phyloP scores from a whole-genome alignment of 2,329 filamentous ascomycete species.

The Stagonosporopsis cucurbitacearum region DNA sequence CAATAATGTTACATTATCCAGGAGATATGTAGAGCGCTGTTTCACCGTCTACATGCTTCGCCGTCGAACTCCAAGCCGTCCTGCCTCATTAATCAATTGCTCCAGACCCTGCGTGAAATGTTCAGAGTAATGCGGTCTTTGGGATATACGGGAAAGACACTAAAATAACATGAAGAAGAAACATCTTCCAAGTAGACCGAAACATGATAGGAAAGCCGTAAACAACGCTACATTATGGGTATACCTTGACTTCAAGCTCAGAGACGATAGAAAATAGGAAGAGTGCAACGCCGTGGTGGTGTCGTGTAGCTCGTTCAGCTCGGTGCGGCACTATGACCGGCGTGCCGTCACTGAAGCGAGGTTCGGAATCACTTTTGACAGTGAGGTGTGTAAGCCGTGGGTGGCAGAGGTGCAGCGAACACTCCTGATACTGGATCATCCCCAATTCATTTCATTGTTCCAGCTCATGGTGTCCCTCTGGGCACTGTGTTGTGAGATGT shows the following conservation, averaged over 20 bases:
- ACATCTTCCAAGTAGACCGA: constrained; percentile 7
- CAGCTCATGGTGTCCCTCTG: constrained; percentile 43
- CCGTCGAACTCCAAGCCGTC: constrained; percentile 17
- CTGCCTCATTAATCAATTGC: constrained; percentile 26
- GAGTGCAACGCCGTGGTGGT: constrained; percentile 42
- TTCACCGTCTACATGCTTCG: constrained; percentile 22
- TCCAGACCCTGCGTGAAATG: constrained; percentile 14
- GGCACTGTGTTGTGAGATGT: constrained; percentile 46
- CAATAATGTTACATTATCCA: constrained; percentile 19
- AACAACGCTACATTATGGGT: constrained; percentile 46
- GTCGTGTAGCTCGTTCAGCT: constrained; percentile 44
- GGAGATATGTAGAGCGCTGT: constrained; percentile 8
- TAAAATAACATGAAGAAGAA: constrained; percentile 14
- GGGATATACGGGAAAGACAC: constrained; percentile 13
- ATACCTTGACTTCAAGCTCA: constrained; percentile 38
- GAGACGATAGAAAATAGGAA: constrained; percentile 31
- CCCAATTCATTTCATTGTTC: constrained; percentile 47
- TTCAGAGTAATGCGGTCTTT: constrained; percentile 2
- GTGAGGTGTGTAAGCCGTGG: constrained; percentile 29
- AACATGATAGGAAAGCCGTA: constrained; percentile 22
- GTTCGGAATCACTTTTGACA: constrained; percentile 50
- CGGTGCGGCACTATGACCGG: constrained; percentile 4
- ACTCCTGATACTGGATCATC: constrained; percentile 22
- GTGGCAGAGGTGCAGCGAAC: neutral
- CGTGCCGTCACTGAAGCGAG: constrained; percentile 31